These are phyloP conservation scores for Graphiopsis chlorocephala DNA, from an alignment of 2,329 filamentous ascomycete species.

Conservation along the genomic window DNA sequence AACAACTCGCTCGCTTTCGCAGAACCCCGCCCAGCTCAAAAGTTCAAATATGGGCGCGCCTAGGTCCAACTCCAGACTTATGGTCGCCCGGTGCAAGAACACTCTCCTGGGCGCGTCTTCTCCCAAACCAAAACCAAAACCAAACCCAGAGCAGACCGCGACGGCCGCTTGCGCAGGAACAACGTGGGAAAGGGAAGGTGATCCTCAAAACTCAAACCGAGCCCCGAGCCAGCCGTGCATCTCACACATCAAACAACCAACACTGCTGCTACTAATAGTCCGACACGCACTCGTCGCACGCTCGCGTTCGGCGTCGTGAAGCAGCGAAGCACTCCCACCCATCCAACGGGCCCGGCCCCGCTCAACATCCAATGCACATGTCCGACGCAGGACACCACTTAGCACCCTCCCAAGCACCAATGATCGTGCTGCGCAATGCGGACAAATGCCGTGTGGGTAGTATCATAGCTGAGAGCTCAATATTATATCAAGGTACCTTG, in stretches of 20 bases:
- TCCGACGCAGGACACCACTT: conserved; percentile 1
- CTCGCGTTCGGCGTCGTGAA: conserved; percentile 10
- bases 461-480: conserved; percentile 5
- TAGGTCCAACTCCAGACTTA: too few species aligned
- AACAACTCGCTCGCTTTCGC: background rate
- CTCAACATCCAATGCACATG: conserved; percentile 3
- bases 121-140: conserved; percentile 2
- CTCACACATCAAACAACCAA: background rate
- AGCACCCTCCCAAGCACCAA: background rate
- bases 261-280: background rate
- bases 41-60: background rate
- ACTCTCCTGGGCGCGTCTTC: background rate
- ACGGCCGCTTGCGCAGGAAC: conserved; percentile 12
- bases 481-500: background rate
- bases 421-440: background rate
- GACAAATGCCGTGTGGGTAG: background rate
- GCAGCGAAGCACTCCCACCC: conserved; percentile 8
- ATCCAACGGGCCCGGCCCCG: conserved; percentile 6
- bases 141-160: too few species aligned
- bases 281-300: background rate
- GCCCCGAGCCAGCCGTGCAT: background rate
- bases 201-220: background rate
- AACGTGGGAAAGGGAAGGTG: too few species aligned
- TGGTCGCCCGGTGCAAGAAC: background rate
- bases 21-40: background rate